Percentiles rank a stretch among this genome's conserved stretches.
Conservation (phyloP, 371 early-diverging fungal genomes). For the Lichtheimia corymbifera region DNA sequence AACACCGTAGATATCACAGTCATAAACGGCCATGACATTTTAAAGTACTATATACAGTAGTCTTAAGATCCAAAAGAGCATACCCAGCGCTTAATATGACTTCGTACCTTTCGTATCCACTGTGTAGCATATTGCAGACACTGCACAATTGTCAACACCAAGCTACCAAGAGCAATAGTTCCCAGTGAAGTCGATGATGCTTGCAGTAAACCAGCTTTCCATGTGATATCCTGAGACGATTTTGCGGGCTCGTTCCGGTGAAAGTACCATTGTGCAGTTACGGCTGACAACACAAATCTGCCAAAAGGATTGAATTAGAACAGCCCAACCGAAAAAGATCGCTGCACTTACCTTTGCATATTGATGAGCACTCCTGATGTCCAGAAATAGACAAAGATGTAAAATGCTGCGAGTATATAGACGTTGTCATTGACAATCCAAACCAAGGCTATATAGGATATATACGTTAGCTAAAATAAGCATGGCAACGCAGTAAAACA, state of each 20-base stretch:
- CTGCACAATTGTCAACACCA: conserved; percentile 68
- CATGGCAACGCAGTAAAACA: neutral
- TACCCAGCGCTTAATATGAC: neutral
- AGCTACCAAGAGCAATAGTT: conserved; percentile 66
- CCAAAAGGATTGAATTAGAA: neutral
- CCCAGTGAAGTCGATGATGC: conserved; percentile 72
- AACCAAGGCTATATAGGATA: conserved; percentile 14
- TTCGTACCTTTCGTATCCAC: conserved; percentile 50
- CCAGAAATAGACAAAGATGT: conserved; percentile 76
- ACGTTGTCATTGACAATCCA: conserved; percentile 62
- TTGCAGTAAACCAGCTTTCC: conserved; percentile 43
- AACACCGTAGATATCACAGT: conserved; percentile 24
- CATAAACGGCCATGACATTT: conserved; percentile 28
- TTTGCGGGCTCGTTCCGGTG: conserved; percentile 53
- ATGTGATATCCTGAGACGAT: conserved; percentile 39
- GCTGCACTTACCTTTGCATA: conserved; percentile 57
- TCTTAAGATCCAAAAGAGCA: neutral
- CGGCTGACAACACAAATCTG: conserved; percentile 65
- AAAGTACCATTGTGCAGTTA: conserved; percentile 82
- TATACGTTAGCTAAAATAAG: no score
- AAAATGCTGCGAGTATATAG: conserved; percentile 53
- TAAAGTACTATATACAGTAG: conserved; percentile 24
- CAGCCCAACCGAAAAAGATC: neutral
- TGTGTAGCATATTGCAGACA: conserved; percentile 48
- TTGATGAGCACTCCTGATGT: conserved; percentile 69